Conservation (phyloP, 495 filamentous ascomycete genomes). For the Annulohypoxylon moriforme region DNA sequence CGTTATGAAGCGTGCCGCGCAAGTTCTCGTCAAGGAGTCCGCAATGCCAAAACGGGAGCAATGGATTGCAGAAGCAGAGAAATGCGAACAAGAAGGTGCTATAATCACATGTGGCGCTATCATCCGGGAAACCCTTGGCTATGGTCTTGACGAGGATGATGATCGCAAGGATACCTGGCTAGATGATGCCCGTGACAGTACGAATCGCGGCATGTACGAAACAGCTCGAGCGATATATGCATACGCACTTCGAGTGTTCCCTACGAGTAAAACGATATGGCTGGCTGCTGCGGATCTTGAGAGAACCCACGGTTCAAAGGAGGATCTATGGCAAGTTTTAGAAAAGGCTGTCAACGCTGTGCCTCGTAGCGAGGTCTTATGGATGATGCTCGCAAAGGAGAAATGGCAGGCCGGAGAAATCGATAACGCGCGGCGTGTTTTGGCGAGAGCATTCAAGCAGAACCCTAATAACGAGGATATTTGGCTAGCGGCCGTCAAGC, state of each 20-base stretch:
- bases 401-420: conserved; percentile 89
- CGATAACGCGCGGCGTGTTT: conserved; percentile 83
- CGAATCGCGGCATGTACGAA: conserved; percentile 81
- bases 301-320: conserved; percentile 86
- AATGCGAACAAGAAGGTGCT: conserved; percentile 92
- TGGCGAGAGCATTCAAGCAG: conserved; percentile 89
- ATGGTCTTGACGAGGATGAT: conserved; percentile 94
- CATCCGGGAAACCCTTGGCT: conserved; percentile 92
- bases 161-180: conserved; percentile 95
- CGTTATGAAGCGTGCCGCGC: conserved; percentile 93
- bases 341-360: conserved; percentile 95
- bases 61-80: conserved; percentile 95
- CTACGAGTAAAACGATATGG: conserved; percentile 85
- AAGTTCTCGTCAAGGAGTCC: conserved; percentile 88
- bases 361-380: conserved; percentile 87
- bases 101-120: conserved; percentile 87
- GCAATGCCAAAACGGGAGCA: conserved; percentile 97
- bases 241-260: conserved; percentile 88
- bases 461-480: conserved; percentile 97
- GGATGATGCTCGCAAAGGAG: conserved; percentile 95
- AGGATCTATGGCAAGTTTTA: conserved; percentile 82
- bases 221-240: conserved; percentile 94
- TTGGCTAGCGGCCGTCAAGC: conserved; percentile 93
- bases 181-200: conserved; percentile 86
- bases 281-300: conserved; percentile 91